Evolutionary conservation across 1,284 basidiomycete genomes (phyloP), one percentile per base, ranked within the genome.

Genomic region (Rhodotorula mucilaginosa): DNA sequence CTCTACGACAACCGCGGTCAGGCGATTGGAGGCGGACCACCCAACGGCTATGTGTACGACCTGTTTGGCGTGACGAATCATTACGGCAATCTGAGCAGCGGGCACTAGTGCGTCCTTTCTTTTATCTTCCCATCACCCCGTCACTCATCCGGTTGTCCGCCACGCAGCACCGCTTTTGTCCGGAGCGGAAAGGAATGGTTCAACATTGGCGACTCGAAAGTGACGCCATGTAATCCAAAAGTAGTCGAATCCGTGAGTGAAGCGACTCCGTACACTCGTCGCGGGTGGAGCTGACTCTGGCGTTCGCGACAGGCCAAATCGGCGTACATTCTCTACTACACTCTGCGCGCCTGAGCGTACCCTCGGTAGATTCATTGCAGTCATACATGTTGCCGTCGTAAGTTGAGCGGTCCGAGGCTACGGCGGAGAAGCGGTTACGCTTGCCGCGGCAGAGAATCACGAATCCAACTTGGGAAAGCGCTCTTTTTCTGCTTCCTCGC

Each of bases 21-120:
- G 15, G 29, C 69, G 23, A 10, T 54, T 18, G 54, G 65, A 19
- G 48, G 39, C 5, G 54, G 65, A 4, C 58, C 72, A 21, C 57
- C 72, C 0, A 68, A 74, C 10, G 79, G 81, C n/a, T 81, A 80
- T 67, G 61, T 81, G 46, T 83, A 83, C 73, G 82, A 83, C 60
- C 77, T 83, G 46, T 82, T 81, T 65, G 83, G 77, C 23, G 81
- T 81, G 15, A 82, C 81, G 65, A 96, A 97, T 81, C 94, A 97
- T 82, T 91, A 89, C 80, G 94, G 94, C 10, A 93, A 89, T 79
- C 82, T 97, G 70, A 92, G 88, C 77, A 91, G 90, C 76, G 94
- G 94, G 1, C 94, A 97, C 82, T 97, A 76, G 93, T 96, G 78
- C 83, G 92, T 86, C 26, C 15, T 26, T 1, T 23, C 10, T 10